A percentile compares a stretch with the other conserved stretches of the same genome.
Evolutionary conservation across 768 basidiomycete genomes (phyloP).

Genomic region (Pluteus cervinus): DNA sequence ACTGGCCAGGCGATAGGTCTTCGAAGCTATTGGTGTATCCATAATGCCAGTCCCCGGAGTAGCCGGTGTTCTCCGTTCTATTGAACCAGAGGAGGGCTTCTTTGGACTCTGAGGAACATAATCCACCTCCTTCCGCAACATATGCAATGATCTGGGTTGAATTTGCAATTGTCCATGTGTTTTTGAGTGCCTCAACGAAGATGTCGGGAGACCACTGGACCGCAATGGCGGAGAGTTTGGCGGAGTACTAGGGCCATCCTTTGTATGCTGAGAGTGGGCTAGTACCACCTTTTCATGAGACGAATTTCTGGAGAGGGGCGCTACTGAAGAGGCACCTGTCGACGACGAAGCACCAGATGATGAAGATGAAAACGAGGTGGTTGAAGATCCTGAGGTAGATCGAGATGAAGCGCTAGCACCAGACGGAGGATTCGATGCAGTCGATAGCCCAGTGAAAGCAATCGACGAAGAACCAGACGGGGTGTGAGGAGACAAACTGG

Average conservation of each 20-base stretch:
- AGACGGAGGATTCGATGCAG: slow-evolving; percentile 22
- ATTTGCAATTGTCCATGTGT: slow-evolving; percentile 19
- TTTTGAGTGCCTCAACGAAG: too few relatives aligned
- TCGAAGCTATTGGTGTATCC: too few relatives aligned
- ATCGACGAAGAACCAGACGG: slow-evolving; percentile 15
- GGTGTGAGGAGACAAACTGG: slow-evolving; percentile 19
- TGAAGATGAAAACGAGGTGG: slow-evolving; percentile 35
- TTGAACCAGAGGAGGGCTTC: too few relatives aligned
- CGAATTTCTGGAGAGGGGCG: too few relatives aligned
- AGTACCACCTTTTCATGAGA: slow-evolving; percentile 44
- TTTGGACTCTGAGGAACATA: slow-evolving; percentile 69
- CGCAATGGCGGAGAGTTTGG: slow-evolving; percentile 19
- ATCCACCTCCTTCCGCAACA: slow-evolving; percentile 69
- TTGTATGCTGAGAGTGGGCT: too few relatives aligned
- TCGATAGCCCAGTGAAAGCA: slow-evolving; percentile 14
- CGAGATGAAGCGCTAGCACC: slow-evolving; percentile 26
- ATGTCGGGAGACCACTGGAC: too few relatives aligned
- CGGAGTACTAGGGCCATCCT: too few relatives aligned
- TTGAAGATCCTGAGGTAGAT: slow-evolving; percentile 37
- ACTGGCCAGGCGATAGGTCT: too few relatives aligned
- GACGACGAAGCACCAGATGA: slow-evolving; percentile 37
- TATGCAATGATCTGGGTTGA: slow-evolving; percentile 48
- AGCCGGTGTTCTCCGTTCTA: too few relatives aligned
- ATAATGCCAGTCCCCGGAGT: too few relatives aligned
- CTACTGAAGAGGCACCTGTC: slow-evolving; percentile 29